phyloP scores from a whole-genome alignment of 768 basidiomycete genomes.

The Cystofilobasidium macerans region DNA sequence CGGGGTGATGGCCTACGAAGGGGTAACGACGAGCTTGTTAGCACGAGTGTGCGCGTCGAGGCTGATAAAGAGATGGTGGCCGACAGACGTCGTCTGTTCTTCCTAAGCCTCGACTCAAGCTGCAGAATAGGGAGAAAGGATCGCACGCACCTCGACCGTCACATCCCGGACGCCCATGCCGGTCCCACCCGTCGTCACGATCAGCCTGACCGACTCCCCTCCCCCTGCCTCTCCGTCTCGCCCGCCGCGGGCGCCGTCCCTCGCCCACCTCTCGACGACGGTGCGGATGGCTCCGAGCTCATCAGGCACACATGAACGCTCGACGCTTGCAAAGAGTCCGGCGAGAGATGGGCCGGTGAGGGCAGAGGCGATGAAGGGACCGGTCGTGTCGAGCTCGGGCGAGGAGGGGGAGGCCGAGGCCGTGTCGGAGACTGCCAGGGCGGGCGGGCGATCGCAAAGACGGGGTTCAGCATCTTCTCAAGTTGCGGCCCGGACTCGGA shows the following conservation, averaged over 20 bases:
- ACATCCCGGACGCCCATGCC: constrained; percentile 69
- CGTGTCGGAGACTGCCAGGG: constrained; percentile 18
- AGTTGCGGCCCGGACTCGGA: neutral
- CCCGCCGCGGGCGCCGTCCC: neutral
- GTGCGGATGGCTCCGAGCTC: constrained; percentile 48
- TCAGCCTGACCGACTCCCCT: constrained; percentile 47
- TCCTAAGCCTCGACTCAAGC: too few relatives aligned
- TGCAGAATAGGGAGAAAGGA: too few relatives aligned
- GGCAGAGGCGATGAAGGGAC: constrained; percentile 16
- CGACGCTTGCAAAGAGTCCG: constrained; percentile 8
- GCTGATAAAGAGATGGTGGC: too few relatives aligned
- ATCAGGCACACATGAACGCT: constrained; percentile 52
- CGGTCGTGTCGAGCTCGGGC: constrained; percentile 23
- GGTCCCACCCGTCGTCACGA: constrained; percentile 77
- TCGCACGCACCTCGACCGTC: constrained; percentile 71
- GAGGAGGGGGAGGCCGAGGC: constrained; percentile 1
- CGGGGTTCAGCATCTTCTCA: too few relatives aligned
- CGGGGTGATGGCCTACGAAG: constrained; percentile 39
- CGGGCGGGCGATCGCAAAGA: neutral
- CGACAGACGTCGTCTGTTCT: too few relatives aligned
- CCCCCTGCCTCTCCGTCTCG: constrained; percentile 34
- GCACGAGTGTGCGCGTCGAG: too few relatives aligned
- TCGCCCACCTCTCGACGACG: constrained; percentile 45
- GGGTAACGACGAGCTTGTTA: constrained; percentile 40
- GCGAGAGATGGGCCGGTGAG: neutral